A percentile compares a stretch with the other conserved stretches of the same genome.
Evolutionary conservation across 805 yeast genomes (phyloP).

Genomic region (Spathaspora passalidarum): DNA sequence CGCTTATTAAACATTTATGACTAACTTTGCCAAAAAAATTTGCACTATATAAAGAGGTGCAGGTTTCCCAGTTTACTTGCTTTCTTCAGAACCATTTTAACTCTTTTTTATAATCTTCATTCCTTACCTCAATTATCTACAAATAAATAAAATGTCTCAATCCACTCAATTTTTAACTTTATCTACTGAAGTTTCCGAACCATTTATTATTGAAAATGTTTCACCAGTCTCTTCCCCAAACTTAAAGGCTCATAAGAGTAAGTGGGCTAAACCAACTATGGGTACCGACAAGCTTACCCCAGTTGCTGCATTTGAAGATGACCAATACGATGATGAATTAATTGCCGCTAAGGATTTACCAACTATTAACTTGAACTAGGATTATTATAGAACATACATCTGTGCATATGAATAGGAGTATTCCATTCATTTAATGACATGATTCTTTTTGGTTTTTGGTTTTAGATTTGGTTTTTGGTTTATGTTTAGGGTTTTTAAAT

Average conservation of each 20-base stretch:
- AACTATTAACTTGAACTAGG: constrained; percentile 20
- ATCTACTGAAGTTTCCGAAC: constrained; percentile 54
- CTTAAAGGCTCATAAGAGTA: constrained; percentile 10
- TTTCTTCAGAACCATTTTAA: no score
- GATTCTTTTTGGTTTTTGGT: no score
- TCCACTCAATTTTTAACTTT: constrained; percentile 43
- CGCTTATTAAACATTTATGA: neutral
- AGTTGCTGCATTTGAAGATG: constrained; percentile 3
- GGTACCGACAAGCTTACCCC: constrained; percentile 5
- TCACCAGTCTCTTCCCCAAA: constrained; percentile 51
- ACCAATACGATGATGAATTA: constrained; percentile 2
- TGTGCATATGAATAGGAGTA: neutral
- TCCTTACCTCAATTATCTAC: neutral
- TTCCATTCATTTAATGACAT: neutral
- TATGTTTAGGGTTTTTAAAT: no score
- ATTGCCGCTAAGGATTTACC: constrained; percentile 18
- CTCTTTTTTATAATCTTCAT: neutral
- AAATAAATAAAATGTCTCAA: neutral
- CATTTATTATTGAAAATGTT: constrained; percentile 62
- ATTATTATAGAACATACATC: neutral
- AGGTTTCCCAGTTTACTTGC: neutral
- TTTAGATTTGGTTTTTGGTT: no score
- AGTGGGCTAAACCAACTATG: constrained; percentile 2
- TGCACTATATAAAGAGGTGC: constrained; percentile 1
- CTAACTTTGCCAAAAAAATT: neutral